Evolutionary conservation across 108 stramenopile genomes (phyloP), one percentile per base, ranked within the genome.

Genomic region (Nitzschia inconspicua): DNA sequence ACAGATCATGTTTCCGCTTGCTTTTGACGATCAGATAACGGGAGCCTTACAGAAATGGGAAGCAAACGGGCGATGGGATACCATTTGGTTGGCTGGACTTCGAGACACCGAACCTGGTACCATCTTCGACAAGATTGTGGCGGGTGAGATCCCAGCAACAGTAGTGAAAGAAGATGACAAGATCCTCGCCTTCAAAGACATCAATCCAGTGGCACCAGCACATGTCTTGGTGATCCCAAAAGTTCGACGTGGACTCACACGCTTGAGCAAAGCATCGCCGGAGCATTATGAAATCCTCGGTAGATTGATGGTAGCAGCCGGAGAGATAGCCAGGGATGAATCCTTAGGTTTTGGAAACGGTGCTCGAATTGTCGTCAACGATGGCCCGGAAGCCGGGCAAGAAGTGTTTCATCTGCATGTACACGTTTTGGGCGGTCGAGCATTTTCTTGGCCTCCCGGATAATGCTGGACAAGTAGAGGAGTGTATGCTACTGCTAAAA

Each of bases 171-270:
- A 97, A 47, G 94, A 98, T 65, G 97, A 97, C 42, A 78, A 87
- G 52, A 82, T 95, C 51, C 44, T 97, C 6, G 99, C 99, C 3
- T 99, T 99, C 78, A 79, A 80, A 30, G 98, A 98, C 80, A 96
- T 98, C 61, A 85, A 79, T 52, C 96, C 97, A 0, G 74, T 86
- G 40, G 97, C 93, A 26, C 97, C 97, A 5, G 91, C 83, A 4
- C 99, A 98, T 76, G 78, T 98, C 32, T 63, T 99, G 64, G 86
- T 99, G 8, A 98, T 99, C 59, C 99, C 99, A 14, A 99, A 98
- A 77, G 82, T 93, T 74, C 68, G 96, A 5, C 76, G 80, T 53
- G 96, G 95, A 5, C 67, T 99, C 48, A 87, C 94, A 0, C 73
- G 88, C 24, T 50, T 99, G 48, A 63, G 79, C 48, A 91, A 85